A percentile compares a stretch with the other conserved stretches of the same genome.
These are phyloP conservation scores for Barbarea vulgaris DNA, from an alignment of 345 rosid species.

Conservation along the genomic window DNA sequence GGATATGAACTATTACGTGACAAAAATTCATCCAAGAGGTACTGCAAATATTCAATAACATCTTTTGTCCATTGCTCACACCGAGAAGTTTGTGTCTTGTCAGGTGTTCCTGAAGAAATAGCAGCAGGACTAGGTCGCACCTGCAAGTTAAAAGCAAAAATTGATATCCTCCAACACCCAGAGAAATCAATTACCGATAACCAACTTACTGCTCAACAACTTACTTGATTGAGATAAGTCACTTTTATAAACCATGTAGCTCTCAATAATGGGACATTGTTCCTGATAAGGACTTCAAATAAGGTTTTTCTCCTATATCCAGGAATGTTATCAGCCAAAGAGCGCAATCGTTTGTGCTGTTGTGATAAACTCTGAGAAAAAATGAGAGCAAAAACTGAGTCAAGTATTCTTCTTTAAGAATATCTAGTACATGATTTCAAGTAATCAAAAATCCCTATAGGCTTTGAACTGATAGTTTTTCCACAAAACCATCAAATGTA, in stretches of 20 bases:
- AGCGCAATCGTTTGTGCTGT: constrained; percentile 79
- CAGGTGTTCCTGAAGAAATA: constrained; percentile 67
- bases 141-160: constrained; percentile 57
- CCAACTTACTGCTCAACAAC: neutral
- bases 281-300: constrained; percentile 89
- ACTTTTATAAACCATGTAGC: constrained; percentile 99
- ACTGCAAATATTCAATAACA: constrained; percentile 85
- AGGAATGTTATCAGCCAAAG: constrained; percentile 93
- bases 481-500: constrained; percentile 6
- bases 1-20: constrained; percentile 65
- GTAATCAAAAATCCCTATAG: constrained; percentile 10
- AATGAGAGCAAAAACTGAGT: constrained; percentile 23
- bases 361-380: constrained; percentile 74
- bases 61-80: constrained; percentile 97
- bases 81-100: constrained; percentile 65
- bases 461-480: neutral
- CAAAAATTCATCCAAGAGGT: constrained; percentile 74
- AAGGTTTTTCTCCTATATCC: constrained; percentile 72
- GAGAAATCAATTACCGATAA: neutral
- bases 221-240: constrained; percentile 96
- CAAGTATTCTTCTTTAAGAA: constrained; percentile 12
- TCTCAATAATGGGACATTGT: constrained; percentile 91
- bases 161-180: constrained; percentile 27
- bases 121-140: constrained; percentile 66
- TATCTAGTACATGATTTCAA: constrained; percentile 5